Conservation (phyloP, 2,329 filamentous ascomycete genomes). For the Curvularia hawaiiensis region DNA sequence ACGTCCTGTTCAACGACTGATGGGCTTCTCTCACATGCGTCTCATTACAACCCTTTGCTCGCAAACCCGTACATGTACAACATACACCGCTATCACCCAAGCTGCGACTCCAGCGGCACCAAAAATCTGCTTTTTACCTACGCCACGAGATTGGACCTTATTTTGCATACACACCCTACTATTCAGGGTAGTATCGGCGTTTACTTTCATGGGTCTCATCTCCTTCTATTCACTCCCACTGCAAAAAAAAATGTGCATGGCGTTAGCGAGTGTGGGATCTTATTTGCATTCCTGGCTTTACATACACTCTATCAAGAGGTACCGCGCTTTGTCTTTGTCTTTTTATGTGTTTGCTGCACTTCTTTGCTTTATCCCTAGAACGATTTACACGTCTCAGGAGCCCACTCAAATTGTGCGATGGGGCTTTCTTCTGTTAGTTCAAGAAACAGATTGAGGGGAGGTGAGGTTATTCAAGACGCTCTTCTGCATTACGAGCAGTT, state of each 20-base stretch:
- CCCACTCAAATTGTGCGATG: conserved; percentile 4
- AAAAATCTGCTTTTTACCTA: conserved; percentile 10
- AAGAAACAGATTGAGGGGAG: conserved; percentile 5
- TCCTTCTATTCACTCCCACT: background rate
- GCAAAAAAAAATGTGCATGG: conserved; percentile 6
- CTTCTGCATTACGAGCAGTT: background rate
- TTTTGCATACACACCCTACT: conserved; percentile 6
- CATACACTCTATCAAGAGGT: background rate
- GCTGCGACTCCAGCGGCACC: conserved; percentile 10
- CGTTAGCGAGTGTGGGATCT: conserved; percentile 1
- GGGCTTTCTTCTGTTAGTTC: conserved; percentile 22
- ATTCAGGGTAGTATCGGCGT: conserved; percentile 3
- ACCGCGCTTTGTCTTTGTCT: background rate
- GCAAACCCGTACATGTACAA: conserved; percentile 9
- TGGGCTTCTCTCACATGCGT: conserved; percentile 1
- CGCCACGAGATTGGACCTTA: conserved; percentile 10
- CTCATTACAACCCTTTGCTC: background rate
- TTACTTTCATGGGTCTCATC: background rate
- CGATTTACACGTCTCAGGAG: background rate
- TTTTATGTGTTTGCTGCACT: background rate
- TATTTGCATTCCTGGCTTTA: conserved; percentile 1
- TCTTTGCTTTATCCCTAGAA: background rate
- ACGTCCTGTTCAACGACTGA: conserved; percentile 10
- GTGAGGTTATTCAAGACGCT: background rate
- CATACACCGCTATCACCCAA: background rate